These are phyloP conservation scores for Usnea hakonensis DNA, from an alignment of 495 filamentous ascomycete species.

Conservation along the genomic window DNA sequence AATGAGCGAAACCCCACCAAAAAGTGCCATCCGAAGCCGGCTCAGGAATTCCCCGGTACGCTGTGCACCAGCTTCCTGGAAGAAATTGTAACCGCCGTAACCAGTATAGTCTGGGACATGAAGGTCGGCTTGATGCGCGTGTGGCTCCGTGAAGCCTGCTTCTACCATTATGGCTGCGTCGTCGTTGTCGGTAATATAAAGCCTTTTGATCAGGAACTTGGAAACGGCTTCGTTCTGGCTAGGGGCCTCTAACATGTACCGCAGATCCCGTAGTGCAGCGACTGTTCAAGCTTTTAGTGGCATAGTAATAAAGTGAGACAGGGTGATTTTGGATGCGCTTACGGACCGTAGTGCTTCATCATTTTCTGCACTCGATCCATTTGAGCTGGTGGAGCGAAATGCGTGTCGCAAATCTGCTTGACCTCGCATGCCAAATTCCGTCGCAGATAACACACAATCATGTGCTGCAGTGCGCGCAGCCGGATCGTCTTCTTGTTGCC, in stretches of 20 bases:
- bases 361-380: no score
- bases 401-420: no score
- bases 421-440: no score
- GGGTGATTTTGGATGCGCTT: no score
- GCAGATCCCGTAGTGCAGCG: neutral
- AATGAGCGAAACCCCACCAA: neutral
- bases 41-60: neutral
- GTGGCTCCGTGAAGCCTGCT: neutral
- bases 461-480: no score
- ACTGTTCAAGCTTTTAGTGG: neutral
- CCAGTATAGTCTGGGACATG: neutral
- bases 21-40: constrained; percentile 1
- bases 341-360: no score
- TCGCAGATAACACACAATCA: no score
- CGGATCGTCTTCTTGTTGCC: neutral
- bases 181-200: neutral
- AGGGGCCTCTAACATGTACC: neutral
- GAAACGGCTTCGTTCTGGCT: neutral
- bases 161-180: neutral
- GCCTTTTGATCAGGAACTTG: neutral
- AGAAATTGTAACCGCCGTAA: neutral
- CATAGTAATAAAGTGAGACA: no score
- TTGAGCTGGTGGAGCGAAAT: no score
- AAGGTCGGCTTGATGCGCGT: neutral
- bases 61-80: no score